Evolutionary conservation across 169 alveolate species (phyloP).

Genomic region (Plasmodium fragile): DNA sequence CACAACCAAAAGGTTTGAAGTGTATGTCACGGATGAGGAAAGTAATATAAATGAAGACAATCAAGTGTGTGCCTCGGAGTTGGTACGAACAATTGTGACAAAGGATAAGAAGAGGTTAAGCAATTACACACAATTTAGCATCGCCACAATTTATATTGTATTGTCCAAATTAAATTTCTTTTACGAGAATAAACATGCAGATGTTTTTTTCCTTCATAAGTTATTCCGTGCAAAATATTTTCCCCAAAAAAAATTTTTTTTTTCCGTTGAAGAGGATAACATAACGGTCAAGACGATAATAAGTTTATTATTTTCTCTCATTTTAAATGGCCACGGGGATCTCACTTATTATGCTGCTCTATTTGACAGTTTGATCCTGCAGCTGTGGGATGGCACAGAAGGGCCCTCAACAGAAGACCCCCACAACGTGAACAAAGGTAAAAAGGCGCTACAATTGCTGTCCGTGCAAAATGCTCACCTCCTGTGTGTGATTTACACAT

Average conservation of each 20-base stretch:
- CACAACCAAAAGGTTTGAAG: constrained; percentile 23
- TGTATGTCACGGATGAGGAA: constrained; percentile 11
- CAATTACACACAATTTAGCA: constrained; percentile 37
- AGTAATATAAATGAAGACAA: constrained; percentile 20
- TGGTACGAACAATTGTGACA: not conserved
- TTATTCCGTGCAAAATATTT: not conserved
- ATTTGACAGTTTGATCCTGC: not conserved
- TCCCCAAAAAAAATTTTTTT: not conserved
- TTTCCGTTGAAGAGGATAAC: not conserved
- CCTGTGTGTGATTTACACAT: constrained; percentile 36
- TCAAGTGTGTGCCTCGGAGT: not conserved
- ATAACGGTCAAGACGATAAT: constrained; percentile 14
- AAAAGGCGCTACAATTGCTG: not conserved
- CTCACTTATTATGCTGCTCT: not conserved
- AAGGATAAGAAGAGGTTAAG: not conserved
- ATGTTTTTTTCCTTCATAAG: not conserved
- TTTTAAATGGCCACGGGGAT: not conserved
- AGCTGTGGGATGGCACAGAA: not conserved
- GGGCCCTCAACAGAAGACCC: not conserved
- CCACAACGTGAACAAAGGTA: not conserved
- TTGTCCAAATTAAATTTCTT: constrained; percentile 40
- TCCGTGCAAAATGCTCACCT: constrained; percentile 43
- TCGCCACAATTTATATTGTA: constrained; percentile 33
- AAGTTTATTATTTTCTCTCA: constrained; percentile 22
- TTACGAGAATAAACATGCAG: constrained; percentile 21